Conservation (phyloP, 2,329 filamentous ascomycete genomes). For the Hymenoscyphus fraxineus region DNA sequence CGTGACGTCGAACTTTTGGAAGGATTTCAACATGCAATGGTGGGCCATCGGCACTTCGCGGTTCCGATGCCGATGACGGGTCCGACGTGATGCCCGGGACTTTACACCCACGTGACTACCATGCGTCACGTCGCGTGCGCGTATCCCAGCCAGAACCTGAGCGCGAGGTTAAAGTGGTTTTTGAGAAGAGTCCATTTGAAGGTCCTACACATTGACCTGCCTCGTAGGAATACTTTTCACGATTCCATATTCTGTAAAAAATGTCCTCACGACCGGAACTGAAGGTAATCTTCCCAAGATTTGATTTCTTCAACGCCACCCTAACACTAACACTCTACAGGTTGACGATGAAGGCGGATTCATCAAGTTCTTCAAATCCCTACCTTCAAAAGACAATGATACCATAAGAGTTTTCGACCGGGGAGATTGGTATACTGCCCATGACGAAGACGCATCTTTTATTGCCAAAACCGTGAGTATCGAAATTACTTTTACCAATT, state of each 20-base stretch:
- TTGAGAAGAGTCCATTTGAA: not conserved
- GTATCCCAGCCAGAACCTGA: not conserved
- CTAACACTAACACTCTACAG: constrained; percentile 40
- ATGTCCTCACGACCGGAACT: constrained; percentile 72
- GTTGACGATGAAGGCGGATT: constrained; percentile 97
- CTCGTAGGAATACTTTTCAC: not conserved
- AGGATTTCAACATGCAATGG: not conserved
- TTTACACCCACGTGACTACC: no score
- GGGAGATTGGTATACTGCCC: constrained; percentile 93
- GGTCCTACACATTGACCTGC: not conserved
- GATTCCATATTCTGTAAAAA: constrained; percentile 31
- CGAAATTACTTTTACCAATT: not conserved
- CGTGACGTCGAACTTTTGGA: constrained; percentile 15
- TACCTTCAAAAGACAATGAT: constrained; percentile 66
- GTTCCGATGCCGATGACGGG: no score
- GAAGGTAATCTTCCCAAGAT: constrained; percentile 48
- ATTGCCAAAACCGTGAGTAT: constrained; percentile 68
- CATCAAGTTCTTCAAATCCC: constrained; percentile 91
- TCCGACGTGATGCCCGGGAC: no score
- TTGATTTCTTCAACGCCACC: constrained; percentile 10
- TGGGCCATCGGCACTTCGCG: no score
- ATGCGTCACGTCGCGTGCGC: not conserved
- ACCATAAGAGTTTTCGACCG: constrained; percentile 91
- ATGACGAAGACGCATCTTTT: constrained; percentile 78
- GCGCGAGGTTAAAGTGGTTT: constrained; percentile 8